Base-by-base conservation (phyloP, 768 basidiomycete genomes). In the Boletus fagicola region DNA sequence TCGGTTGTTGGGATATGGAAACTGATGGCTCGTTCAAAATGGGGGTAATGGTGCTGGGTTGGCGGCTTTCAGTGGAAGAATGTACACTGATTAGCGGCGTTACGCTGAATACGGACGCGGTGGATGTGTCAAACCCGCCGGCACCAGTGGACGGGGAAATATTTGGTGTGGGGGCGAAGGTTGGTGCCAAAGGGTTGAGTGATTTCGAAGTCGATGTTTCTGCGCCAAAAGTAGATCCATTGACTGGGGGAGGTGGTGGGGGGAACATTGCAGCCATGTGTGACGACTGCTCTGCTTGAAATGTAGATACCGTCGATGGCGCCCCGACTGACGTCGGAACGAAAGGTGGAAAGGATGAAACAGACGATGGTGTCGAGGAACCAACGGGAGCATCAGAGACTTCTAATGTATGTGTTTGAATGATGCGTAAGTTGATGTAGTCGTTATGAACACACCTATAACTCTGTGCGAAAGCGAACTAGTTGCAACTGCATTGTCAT, bases 131-230 rank as follows among this genome's bases (percentile, higher is more conserved):
- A 31, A 45, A 18, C 9, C 44, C 46, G 22, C 24, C 16, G 26
- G 48, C 0, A 45, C 48, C 24, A 31, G 40, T 24, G 5, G 58
- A 47, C 22, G 54, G 22, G 24, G 40, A 2, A 26, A 18, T 33
- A 35, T 18, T 57, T 15, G 43, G 18, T 51, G 49, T 48, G 3
- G 57, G 68, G 28, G 50, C 51, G 40, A 68, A 72, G 0, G 10
- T 56, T 5, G 62, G 49, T 8, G 62, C 70, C 30, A 61, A 57
- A 38, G 62, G 64, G n/a, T 65, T 61, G 16, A 71, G 61, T 22
- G 42, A 35, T 50, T 51, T 61, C 16, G 53, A 22, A 39, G 56
- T 26, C 5, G 51, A 55, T 13, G 31, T 12, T 54, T 59, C 66
- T 35, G 46, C 2, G 3, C 33, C 39, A 43, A 49, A 38, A 40